These are phyloP conservation scores for Ogataea sp. DNA, from an alignment of 805 yeast genomes.

Conservation along the genomic window DNA sequence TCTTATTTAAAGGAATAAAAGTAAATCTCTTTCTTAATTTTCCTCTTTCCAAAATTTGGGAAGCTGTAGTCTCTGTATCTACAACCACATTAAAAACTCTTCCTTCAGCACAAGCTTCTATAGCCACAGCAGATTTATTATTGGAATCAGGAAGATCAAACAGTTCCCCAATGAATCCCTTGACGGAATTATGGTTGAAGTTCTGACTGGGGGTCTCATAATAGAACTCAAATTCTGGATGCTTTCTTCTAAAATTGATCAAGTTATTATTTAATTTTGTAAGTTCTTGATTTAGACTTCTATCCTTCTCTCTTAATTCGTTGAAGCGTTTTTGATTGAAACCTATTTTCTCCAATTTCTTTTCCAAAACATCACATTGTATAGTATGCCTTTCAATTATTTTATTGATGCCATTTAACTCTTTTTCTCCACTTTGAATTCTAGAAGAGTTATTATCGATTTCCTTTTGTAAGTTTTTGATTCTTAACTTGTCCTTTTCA, in stretches of 20 bases:
- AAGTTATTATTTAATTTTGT: constrained; percentile 37
- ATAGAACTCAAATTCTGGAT: constrained; percentile 68
- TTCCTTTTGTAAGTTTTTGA: constrained; percentile 49
- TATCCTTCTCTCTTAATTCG: constrained; percentile 39
- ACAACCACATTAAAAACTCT: constrained; percentile 85
- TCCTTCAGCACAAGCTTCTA: constrained; percentile 93
- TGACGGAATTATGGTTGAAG: constrained; percentile 57
- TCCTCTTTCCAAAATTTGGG: constrained; percentile 73
- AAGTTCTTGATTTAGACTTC: constrained; percentile 33
- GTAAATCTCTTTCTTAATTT: constrained; percentile 76
- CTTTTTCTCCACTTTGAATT: constrained; percentile 43
- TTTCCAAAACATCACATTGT: constrained; percentile 30
- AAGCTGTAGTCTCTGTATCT: constrained; percentile 79
- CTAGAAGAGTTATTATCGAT: constrained; percentile 36
- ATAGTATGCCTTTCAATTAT: constrained; percentile 35
- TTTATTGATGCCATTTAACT: constrained; percentile 30
- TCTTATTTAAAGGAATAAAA: constrained; percentile 85
- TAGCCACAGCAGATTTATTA: constrained; percentile 62
- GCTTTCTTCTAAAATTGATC: constrained; percentile 50
- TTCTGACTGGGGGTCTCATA: constrained; percentile 57
- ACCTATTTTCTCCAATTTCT: constrained; percentile 43
- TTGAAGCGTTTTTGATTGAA: constrained; percentile 40
- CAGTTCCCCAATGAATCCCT: constrained; percentile 85
- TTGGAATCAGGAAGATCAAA: constrained; percentile 55
- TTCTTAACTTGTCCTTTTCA: constrained; percentile 52